Base-by-base conservation (phyloP, 225 moss, liverwort and hornwort genomes). In the Marchantia polymorpha region DNA sequence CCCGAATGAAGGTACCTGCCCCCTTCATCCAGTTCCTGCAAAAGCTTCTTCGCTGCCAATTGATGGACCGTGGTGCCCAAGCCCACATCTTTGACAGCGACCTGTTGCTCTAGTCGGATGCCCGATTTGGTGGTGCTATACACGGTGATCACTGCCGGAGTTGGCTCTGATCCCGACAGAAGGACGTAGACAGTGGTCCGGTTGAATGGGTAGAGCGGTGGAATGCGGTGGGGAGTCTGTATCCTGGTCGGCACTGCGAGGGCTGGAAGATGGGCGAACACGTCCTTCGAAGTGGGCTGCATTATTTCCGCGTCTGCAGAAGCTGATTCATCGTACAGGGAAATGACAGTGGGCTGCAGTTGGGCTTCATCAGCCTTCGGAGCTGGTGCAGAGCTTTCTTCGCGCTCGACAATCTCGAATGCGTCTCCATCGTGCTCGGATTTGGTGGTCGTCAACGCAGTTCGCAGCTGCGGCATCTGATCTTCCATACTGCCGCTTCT, bases 401-500 rank as follows among this genome's bases (percentile, higher is more conserved):
- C 30, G 31, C 12, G 77, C 55, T 89, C 82, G 12, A 89, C 84
- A 12, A 87, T 15, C 19, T 84, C 88, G 58, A 80, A 91, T 8
- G 50, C 92, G 9, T 16, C 26, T 0, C 61, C 71, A 12, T 46
- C 50, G 12, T 51, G 12, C 46, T 73, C 13, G 3, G n/a, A 48
- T 10, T 83, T 14, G 2, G 64, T 66, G 25, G n/a, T n/a, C n/a
- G n/a, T n/a, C n/a, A n/a, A n/a, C n/a, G n/a, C n/a, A n/a, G n/a
- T n/a, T n/a, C n/a, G n/a, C n/a, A n/a, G n/a, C n/a, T n/a, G n/a
- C n/a, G n/a, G n/a, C n/a, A n/a, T n/a, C n/a, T n/a, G n/a, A n/a
- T n/a, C n/a, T n/a, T 0, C n/a, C 91, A 92, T 92, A 26, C 90
- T 90, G 14, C 83, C 92, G 0, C n/a, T n/a, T n/a, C n/a, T n/a